Conservation (phyloP, 179 eudicot genomes). For the Nepenthes alata region DNA sequence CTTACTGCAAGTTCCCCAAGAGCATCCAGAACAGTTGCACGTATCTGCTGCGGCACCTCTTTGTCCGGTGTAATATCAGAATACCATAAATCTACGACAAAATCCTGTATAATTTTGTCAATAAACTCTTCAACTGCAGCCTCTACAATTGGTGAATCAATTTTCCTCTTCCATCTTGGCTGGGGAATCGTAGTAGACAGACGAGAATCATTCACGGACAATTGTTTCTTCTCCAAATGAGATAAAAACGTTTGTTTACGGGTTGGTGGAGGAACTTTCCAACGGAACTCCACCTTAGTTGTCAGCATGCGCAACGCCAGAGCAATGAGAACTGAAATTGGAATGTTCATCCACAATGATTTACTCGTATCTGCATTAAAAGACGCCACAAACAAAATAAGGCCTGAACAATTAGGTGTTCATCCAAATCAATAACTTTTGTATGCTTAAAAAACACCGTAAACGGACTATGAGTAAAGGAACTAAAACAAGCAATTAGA, state of each 20-base stretch:
- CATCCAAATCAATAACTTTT: not conserved
- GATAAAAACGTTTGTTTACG: constrained; percentile 41
- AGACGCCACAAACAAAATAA: not conserved
- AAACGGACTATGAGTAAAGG: too few relatives aligned
- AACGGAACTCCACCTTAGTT: constrained; percentile 63
- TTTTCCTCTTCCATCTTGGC: constrained; percentile 74
- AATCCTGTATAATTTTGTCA: constrained; percentile 64
- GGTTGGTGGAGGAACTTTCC: constrained; percentile 39
- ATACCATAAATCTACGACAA: constrained; percentile 86
- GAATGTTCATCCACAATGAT: constrained; percentile 97
- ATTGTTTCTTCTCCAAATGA: constrained; percentile 56
- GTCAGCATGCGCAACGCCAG: constrained; percentile 42
- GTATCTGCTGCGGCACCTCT: constrained; percentile 86
- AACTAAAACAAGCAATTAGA: too few relatives aligned
- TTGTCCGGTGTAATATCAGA: constrained; percentile 84
- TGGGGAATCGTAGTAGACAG: constrained; percentile 45
- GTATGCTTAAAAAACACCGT: not conserved
- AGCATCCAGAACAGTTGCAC: constrained; percentile 58
- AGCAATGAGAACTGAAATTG: constrained; percentile 63
- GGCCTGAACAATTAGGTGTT: not conserved
- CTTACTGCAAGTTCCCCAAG: constrained; percentile 89
- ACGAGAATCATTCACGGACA: constrained; percentile 58
- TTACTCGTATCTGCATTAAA: constrained; percentile 82
- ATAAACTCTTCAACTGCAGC: constrained; percentile 82
- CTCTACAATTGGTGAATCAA: constrained; percentile 82